Evolutionary conservation across 1,139 yeast species (phyloP).

Genomic region (Yamadazyma jaroonii): DNA sequence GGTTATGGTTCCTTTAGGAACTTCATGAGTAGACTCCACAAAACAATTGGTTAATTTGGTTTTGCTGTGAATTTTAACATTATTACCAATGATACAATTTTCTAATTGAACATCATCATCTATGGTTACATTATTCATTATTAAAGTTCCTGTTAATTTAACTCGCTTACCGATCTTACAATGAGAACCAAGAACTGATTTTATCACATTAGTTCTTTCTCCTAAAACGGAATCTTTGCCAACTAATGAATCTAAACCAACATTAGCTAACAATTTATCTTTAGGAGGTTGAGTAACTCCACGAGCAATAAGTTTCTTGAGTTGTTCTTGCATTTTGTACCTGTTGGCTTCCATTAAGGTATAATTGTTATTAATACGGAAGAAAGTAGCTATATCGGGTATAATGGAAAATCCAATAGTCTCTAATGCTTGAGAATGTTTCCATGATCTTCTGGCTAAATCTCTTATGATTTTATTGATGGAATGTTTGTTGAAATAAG

Average conservation of each 20-base stretch:
- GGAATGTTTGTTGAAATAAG: conserved; percentile 44
- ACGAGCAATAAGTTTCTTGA: conserved; percentile 25
- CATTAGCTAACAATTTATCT: conserved; percentile 67
- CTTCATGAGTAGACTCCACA: conserved; percentile 76
- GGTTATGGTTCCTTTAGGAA: conserved; percentile 57
- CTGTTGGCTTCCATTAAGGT: conserved; percentile 93
- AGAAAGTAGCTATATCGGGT: conserved; percentile 65
- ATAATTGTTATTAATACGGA: conserved; percentile 73
- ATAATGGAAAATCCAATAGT: conserved; percentile 63
- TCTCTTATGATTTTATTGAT: conserved; percentile 76
- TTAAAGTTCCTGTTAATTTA: conserved; percentile 80
- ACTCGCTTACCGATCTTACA: conserved; percentile 84
- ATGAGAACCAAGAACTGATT: conserved; percentile 72
- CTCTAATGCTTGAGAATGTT: conserved; percentile 58
- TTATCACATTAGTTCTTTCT: conserved; percentile 80
- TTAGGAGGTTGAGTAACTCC: conserved; percentile 22
- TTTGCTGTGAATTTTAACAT: conserved; percentile 59
- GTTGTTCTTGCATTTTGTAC: conserved; percentile 57
- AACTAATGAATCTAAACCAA: conserved; percentile 83
- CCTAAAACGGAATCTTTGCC: conserved; percentile 61
- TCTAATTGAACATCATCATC: conserved; percentile 87
- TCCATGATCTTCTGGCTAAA: conserved; percentile 90
- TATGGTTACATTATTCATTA: conserved; percentile 66
- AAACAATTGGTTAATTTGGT: conserved; percentile 71
- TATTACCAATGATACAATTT: conserved; percentile 81